These are phyloP conservation scores for Tetrapisispora taiwanensis DNA, from an alignment of 805 yeast genomes.

Conservation along the genomic window DNA sequence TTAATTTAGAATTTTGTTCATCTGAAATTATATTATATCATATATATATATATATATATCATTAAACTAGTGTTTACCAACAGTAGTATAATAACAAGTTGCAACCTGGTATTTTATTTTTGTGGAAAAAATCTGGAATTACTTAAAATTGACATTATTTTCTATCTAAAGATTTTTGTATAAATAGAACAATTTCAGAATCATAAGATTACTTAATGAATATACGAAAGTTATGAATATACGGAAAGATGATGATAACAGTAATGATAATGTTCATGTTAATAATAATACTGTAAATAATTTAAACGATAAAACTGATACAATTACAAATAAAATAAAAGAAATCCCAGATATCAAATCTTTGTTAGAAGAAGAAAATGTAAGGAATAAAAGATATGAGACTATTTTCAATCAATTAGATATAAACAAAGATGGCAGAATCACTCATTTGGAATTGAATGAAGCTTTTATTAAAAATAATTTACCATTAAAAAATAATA, in stretches of 20 bases:
- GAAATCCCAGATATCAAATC: background rate
- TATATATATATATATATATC: no score
- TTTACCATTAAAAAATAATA: conserved; percentile 57
- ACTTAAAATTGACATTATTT: no score
- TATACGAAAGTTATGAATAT: background rate
- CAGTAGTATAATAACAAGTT: no score
- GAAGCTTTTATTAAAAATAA: conserved; percentile 36
- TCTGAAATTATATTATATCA: no score
- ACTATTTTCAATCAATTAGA: conserved; percentile 38
- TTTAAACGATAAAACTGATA: background rate
- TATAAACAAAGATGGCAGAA: conserved; percentile 28
- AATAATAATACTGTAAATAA: background rate
- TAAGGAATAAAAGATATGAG: conserved; percentile 30
- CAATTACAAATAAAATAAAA: background rate
- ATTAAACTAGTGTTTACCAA: no score
- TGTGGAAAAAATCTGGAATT: no score
- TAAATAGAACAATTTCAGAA: no score
- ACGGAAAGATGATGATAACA: background rate
- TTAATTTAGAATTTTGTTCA: no score
- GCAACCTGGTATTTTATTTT: no score
- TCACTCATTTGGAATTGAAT: conserved; percentile 30
- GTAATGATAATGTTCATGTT: background rate
- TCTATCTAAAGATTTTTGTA: no score
- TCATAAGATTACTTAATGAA: background rate
- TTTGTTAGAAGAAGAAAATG: conserved; percentile 3